phyloP scores from a whole-genome alignment of 2,329 filamentous ascomycete genomes.

The Cladosporium sp. region DNA sequence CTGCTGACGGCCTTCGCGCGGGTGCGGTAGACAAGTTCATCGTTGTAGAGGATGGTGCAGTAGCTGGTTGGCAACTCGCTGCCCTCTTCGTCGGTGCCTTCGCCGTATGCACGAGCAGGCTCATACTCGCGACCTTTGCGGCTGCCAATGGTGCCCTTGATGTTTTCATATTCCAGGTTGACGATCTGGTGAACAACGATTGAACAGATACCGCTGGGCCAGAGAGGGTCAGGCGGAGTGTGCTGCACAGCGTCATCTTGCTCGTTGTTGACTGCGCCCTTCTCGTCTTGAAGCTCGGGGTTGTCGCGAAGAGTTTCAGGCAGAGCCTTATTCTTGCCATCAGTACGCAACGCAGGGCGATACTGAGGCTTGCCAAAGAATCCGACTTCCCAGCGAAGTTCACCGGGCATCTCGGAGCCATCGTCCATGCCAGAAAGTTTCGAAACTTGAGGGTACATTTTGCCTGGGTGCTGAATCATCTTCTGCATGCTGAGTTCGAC shows the following conservation, averaged over 20 bases:
- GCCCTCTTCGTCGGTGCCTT: slow-evolving; percentile 77
- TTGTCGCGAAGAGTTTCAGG: slow-evolving; percentile 67
- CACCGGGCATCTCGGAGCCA: slow-evolving; percentile 82
- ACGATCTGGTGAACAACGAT: slow-evolving; percentile 91
- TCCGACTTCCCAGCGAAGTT: slow-evolving; percentile 92
- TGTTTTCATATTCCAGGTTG: slow-evolving; percentile 83
- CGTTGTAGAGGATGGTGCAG: slow-evolving; percentile 85
- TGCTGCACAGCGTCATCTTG: slow-evolving; percentile 80
- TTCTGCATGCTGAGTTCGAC: slow-evolving; percentile 90
- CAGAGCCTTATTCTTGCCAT: slow-evolving; percentile 74
- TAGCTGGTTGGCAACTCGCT: slow-evolving; percentile 81
- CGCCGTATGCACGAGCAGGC: slow-evolving; percentile 76
- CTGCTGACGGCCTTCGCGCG: slow-evolving; percentile 88
- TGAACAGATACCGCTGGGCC: slow-evolving; percentile 84
- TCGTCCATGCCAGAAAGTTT: slow-evolving; percentile 77
- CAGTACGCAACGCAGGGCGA: slow-evolving; percentile 73
- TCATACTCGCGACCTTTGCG: slow-evolving; percentile 82
- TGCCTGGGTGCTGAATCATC: slow-evolving; percentile 86
- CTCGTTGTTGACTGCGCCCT: slow-evolving; percentile 65
- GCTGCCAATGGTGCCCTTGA: slow-evolving; percentile 77
- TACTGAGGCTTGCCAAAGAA: slow-evolving; percentile 91
- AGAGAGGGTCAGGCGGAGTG: slow-evolving; percentile 91
- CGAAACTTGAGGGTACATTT: slow-evolving; percentile 85
- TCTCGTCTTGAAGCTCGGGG: slow-evolving; percentile 78
- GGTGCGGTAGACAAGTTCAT: slow-evolving; percentile 88